Evolutionary conservation across 1,284 basidiomycete species (phyloP).

Genomic region (Cutaneotrichosporon arboriforme): DNA sequence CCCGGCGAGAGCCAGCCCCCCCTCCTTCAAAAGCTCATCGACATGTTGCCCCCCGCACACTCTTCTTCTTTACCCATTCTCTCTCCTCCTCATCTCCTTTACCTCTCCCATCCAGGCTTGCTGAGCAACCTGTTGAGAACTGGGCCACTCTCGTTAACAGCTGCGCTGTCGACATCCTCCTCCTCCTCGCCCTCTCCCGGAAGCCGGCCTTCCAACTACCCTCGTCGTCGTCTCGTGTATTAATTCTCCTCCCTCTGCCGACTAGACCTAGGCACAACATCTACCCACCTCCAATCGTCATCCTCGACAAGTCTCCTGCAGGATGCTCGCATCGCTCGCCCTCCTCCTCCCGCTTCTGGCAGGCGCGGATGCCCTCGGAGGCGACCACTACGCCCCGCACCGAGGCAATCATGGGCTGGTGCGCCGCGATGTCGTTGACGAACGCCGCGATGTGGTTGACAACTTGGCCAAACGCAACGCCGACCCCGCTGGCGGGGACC

Average conservation of each 20-base stretch:
- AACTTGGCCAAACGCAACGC: background rate
- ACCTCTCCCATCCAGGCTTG: slow-evolving; percentile 9
- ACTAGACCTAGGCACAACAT: background rate
- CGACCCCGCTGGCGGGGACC: slow-evolving; percentile 10
- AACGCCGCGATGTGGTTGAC: background rate
- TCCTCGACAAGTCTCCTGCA: slow-evolving; percentile 2
- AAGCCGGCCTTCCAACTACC: slow-evolving; percentile 15
- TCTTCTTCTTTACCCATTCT: background rate
- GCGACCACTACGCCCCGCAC: slow-evolving; percentile 17
- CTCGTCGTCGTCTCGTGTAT: background rate
- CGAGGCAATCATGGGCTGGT: background rate
- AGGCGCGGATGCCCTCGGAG: slow-evolving; percentile 7
- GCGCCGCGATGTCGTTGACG: slow-evolving; percentile 3
- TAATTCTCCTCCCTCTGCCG: background rate
- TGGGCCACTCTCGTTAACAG: slow-evolving; percentile 6
- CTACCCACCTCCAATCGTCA: background rate
- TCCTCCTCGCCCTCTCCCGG: background rate
- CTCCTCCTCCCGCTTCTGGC: slow-evolving; percentile 18
- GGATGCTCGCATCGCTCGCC: slow-evolving; percentile 10
- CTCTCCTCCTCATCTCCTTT: background rate
- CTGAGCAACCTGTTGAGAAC: slow-evolving; percentile 8
- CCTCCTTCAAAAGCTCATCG: no score
- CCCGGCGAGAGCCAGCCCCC: no score
- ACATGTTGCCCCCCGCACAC: background rate
- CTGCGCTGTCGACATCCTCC: slow-evolving; percentile 5